Base-by-base conservation (phyloP, 1,284 basidiomycete species). In the Naganishia sp. region DNA sequence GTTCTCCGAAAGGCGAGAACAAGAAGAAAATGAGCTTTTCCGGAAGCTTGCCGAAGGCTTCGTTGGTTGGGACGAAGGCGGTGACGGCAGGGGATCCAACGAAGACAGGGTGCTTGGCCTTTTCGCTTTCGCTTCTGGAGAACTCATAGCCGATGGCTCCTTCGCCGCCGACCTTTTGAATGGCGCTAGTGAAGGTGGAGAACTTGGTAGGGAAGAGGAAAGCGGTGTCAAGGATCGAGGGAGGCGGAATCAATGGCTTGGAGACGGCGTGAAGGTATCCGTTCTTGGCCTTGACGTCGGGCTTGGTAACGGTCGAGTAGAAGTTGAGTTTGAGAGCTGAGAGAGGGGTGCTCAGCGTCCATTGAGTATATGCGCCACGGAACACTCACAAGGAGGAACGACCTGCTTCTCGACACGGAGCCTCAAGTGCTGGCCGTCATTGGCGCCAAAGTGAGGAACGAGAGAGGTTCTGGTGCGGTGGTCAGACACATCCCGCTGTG, bases 1-100 rank as follows among this genome's bases (percentile, higher is more conserved):
- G 77, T 55, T 79, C 77, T 7, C 89, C 89, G 65, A 85, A 85
- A 0, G 86, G 86, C 9, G 87, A 88, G 79, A 90, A 89, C 63
- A 90, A 81, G 82, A 83, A 90, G 42, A 82, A 72, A 65, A 80
- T 81, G 52, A 90, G 81, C 60, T 82, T 83, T 46, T 69, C 73
- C 0, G 89, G 89, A 25, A 90, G 81, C 10, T 73, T 76, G 32
- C 79, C 71, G 77, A 88, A 90, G 2, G 88, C 88, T 9, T 74
- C 75, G 74, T 89, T 88, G 56, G 83, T 83, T 0, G 88, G 89
- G 1, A 84, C 85, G 72, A 90, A 89, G 49, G 85, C 70, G 0
- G 88, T 89, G 11, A 85, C 82, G 9, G 85, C 80, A 0, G 81
- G 75, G 13, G 83, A 74, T 10, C 88, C 88, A 53, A 79, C 70